Evolutionary conservation across 2,329 filamentous ascomycete species (phyloP), one percentile per base, ranked within the genome.

Genomic region (Apiospora kogelbergensis): DNA sequence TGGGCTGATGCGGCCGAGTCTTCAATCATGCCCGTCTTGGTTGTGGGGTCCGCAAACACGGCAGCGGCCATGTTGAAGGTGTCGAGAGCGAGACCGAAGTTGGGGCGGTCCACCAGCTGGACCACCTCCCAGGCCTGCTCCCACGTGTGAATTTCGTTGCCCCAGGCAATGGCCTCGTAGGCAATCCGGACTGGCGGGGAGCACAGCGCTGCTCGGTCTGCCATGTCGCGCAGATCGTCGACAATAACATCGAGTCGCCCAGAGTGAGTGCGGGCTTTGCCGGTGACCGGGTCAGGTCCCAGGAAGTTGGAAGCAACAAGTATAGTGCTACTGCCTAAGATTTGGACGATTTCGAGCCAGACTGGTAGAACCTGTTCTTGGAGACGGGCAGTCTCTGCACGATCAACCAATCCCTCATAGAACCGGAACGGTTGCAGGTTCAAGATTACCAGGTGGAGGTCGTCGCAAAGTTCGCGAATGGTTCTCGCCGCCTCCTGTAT

Each of bases 11-110:
- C 33, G 33, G 33, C 33, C 33, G 33, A 37, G 70, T 88, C 82
- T 0, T 79, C 72, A 0, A 81, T 87, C 72, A 84, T 84, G 3
- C 90, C 88, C 0, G 81, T 81, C 0, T 80, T 72, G 0, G 84
- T 78, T 0, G 87, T 78, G 0, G 92, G 92, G 74, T 95, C 91
- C 0, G 90, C 92, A 72, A 88, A 95, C 69, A 93, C 87, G 5
- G 89, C 81, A 0, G 88, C 92, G 0, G 91, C 88, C 69, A 95
- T 91, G 78, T 95, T 93, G 81, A 93, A 95, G 0, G 90, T 93
- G 78, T 95, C 92, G 26, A 95, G 83, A 76, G 91, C 94, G 53
- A 94, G 82, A 9, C 92, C 92, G 75, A 95, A 93, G 78, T 95
- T 95, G 10, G 85, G 79, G 9, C 91, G 80, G 77, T 93, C 83